phyloP scores from a whole-genome alignment of 179 eudicot genomes.

The Silene coronaria region DNA sequence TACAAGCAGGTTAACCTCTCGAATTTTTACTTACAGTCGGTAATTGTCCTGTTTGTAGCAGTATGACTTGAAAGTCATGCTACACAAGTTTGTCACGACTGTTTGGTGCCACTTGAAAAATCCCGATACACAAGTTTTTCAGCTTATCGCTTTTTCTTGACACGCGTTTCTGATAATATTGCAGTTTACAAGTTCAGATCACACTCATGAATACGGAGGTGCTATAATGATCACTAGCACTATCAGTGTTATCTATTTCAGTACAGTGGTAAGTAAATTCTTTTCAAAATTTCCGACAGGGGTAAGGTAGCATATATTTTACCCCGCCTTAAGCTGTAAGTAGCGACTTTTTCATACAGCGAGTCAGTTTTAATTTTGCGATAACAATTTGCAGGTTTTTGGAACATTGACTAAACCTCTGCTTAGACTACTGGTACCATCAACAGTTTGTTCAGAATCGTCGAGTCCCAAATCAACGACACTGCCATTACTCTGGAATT shows the following conservation, averaged over 20 bases:
- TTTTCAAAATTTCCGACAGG: too few species aligned
- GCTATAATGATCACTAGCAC: slow-evolving; percentile 59
- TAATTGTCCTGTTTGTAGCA: not conserved
- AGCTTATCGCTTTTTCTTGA: not conserved
- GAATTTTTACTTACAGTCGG: too few species aligned
- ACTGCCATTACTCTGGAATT: slow-evolving; percentile 32
- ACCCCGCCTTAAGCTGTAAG: not conserved
- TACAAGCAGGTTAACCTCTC: slow-evolving; percentile 46
- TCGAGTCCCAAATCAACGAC: slow-evolving; percentile 28
- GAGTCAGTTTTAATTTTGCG: not conserved
- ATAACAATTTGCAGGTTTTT: slow-evolving; percentile 31
- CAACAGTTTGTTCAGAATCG: slow-evolving; percentile 23
- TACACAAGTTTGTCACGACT: not conserved
- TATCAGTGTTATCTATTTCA: slow-evolving; percentile 52
- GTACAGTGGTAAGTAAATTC: slow-evolving; percentile 47
- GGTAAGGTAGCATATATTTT: too few species aligned
- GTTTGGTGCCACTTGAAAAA: not conserved
- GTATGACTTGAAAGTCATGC: too few species aligned
- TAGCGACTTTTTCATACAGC: not conserved
- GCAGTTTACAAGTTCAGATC: slow-evolving; percentile 30
- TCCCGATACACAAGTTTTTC: not conserved
- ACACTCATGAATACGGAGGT: slow-evolving; percentile 27
- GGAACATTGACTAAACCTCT: slow-evolving; percentile 55
- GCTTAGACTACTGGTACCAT: slow-evolving; percentile 30
- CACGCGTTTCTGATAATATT: not conserved